Percentiles rank a stretch among this genome's conserved stretches.
These are phyloP conservation scores for Gossypium rotundifolium DNA, from an alignment of 345 rosid species.

Conservation along the genomic window DNA sequence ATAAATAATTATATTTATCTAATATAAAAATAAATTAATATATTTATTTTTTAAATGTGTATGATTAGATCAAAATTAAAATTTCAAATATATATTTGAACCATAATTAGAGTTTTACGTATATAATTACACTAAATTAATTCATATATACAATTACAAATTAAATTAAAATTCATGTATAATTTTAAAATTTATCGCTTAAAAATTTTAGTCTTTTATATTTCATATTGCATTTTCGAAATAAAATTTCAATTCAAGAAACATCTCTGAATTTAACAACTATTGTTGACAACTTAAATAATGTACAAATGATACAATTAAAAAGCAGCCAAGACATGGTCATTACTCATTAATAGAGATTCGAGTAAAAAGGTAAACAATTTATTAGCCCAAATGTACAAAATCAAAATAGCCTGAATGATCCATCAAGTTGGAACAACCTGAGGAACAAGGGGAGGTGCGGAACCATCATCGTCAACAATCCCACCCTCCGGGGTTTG, in stretches of 20 bases:
- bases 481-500: conserved; percentile 24
- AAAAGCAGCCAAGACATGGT: neutral
- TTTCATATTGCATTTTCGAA: neutral
- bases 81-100: too few species aligned
- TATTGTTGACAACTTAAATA: neutral
- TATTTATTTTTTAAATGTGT: too few species aligned
- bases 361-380: neutral
- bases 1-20: too few species aligned
- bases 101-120: accelerated
- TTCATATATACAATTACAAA: too few species aligned
- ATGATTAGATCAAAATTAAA: too few species aligned
- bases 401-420: neutral
- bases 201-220: too few species aligned
- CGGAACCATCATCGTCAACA: conserved; percentile 42
- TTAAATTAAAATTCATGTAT: too few species aligned
- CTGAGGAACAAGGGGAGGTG: conserved; percentile 58
- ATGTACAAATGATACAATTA: neutral
- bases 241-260: neutral
- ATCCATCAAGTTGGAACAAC: conserved; percentile 49
- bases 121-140: too few species aligned
- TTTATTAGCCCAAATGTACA: conserved; percentile 17
- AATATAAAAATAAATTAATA: too few species aligned
- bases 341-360: neutral
- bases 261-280: neutral
- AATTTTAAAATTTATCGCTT: too few species aligned